Conservation (phyloP, 169 alveolate species). For the Cryptosporidium baileyi region DNA sequence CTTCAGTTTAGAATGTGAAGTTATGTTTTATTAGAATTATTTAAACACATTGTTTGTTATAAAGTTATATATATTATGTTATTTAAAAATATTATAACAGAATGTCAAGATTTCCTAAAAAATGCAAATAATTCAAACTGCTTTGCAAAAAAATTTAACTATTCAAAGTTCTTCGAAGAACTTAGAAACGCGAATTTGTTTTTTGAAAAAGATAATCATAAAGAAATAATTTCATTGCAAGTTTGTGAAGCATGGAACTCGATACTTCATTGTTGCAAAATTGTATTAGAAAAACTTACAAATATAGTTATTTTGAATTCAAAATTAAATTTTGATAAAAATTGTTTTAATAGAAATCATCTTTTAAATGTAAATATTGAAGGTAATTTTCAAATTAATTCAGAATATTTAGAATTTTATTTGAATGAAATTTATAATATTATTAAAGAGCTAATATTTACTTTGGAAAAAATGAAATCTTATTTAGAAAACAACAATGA, state of each 20-base stretch:
- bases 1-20: too few species aligned
- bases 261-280: conserved; percentile 3
- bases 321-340: too few species aligned
- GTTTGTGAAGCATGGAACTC: conserved; percentile 41
- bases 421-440: neutral
- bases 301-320: neutral
- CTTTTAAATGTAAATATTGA: neutral
- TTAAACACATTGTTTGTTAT: too few species aligned
- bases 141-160: neutral
- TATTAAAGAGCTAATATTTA: conserved; percentile 12
- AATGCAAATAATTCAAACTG: neutral
- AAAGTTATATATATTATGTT: too few species aligned
- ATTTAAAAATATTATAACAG: neutral
- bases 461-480: conserved; percentile 12
- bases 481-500: conserved; percentile 16
- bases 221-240: neutral
- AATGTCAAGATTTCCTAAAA: conserved; percentile 15
- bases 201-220: neutral
- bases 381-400: neutral
- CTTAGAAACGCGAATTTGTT: neutral
- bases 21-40: too few species aligned
- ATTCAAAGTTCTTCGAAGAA: conserved; percentile 2
- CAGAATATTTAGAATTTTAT: neutral
- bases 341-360: neutral
- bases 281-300: conserved; percentile 1